phyloP scores from a whole-genome alignment of 768 basidiomycete species.

The Pleurotus citrinopileatus region DNA sequence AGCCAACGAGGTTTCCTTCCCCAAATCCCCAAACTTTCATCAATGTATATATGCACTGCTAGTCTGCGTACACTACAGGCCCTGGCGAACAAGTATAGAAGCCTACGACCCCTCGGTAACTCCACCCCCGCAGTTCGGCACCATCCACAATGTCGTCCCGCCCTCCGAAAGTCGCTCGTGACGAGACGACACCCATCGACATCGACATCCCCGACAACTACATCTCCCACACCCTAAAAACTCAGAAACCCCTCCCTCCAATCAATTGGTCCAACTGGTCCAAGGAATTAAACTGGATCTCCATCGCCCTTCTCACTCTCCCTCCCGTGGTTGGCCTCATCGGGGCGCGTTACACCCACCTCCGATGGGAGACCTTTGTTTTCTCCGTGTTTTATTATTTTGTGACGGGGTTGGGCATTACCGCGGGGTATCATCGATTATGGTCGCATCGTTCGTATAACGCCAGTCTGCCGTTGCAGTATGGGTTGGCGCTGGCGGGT shows the following conservation, averaged over 20 bases:
- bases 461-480: slow-evolving; percentile 83
- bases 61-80: too few species aligned
- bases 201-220: slow-evolving; percentile 79
- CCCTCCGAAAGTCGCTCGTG: neutral
- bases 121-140: too few species aligned
- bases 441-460: slow-evolving; percentile 98
- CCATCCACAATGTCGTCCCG: too few species aligned
- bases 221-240: slow-evolving; percentile 70
- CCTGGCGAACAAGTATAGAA: too few species aligned
- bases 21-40: too few species aligned
- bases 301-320: slow-evolving; percentile 65
- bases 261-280: slow-evolving; percentile 56
- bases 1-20: too few species aligned
- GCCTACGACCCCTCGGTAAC: too few species aligned
- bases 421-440: slow-evolving; percentile 93
- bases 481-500: slow-evolving; percentile 78
- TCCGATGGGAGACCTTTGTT: slow-evolving; percentile 73
- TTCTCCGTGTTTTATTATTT: slow-evolving; percentile 38
- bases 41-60: too few species aligned
- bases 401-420: slow-evolving; percentile 76
- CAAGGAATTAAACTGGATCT: slow-evolving; percentile 76
- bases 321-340: slow-evolving; percentile 72
- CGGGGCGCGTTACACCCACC: slow-evolving; percentile 64
- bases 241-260: slow-evolving; percentile 65
- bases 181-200: slow-evolving; percentile 25